phyloP scores from a whole-genome alignment of 495 filamentous ascomycete species.

The Amniculicola lignicola region DNA sequence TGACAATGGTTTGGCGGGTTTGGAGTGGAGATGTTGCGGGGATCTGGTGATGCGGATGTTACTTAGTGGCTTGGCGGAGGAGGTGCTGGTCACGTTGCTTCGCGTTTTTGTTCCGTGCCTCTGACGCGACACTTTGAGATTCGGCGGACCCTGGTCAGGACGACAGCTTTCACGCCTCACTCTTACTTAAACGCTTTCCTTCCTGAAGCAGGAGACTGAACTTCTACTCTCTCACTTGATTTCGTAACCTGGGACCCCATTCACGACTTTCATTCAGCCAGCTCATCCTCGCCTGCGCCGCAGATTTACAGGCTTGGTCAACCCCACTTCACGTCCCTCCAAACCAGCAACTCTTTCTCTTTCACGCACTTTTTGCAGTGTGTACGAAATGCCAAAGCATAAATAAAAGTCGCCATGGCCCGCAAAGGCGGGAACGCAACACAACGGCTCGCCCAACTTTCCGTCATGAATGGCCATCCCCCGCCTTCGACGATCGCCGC shows the following conservation, averaged over 20 bases:
- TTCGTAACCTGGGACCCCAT: no score
- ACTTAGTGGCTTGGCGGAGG: conserved; percentile 26
- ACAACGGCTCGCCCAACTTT: conserved; percentile 15
- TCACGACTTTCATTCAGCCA: no score
- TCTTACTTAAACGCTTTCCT: no score
- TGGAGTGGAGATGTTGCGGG: neutral
- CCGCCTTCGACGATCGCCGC: conserved; percentile 53
- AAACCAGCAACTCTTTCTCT: no score
- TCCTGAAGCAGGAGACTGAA: no score
- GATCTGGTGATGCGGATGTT: conserved; percentile 2
- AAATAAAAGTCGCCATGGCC: conserved; percentile 21
- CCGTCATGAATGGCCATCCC: conserved; percentile 20
- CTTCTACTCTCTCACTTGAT: no score
- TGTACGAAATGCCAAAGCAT: conserved; percentile 18
- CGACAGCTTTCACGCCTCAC: no score
- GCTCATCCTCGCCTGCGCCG: no score
- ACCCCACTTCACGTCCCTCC: no score
- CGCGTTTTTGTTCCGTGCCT: conserved; percentile 12
- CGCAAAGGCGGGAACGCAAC: conserved; percentile 30
- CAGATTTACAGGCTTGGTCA: no score
- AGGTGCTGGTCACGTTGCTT: conserved; percentile 15
- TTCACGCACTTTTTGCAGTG: neutral
- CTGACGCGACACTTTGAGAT: conserved; percentile 6
- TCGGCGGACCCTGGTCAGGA: no score
- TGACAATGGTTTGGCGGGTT: neutral